Evolutionary conservation across 2,329 filamentous ascomycete species (phyloP), one percentile per base, ranked within the genome.

Genomic region (Colletotrichum sp.): DNA sequence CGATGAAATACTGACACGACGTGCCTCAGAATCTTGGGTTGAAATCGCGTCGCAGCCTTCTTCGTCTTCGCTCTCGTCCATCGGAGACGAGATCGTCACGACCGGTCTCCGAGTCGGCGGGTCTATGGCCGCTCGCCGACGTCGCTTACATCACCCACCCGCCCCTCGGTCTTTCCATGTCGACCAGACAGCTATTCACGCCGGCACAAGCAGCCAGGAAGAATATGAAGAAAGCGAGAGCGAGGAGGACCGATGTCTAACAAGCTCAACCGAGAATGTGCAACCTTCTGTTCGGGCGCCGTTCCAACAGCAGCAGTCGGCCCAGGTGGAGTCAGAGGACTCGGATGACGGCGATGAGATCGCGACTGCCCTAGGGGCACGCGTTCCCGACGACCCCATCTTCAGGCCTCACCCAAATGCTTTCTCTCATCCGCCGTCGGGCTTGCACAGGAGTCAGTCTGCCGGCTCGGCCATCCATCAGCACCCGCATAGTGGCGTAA

Each of bases 181-280:
- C 57, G 81, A 81, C 72, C 85, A 86, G 60, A 85, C 86, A 28
- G 83, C 85, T 34, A 81, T 86, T 48, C 86, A 86, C 27, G 81
- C 84, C 69, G 87, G 86, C 63, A 87, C 89, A 36, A 98, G 95
- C 84, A 98, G 96, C 81, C 95, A 98, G 83, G 96, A 98, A 80
- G 96, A 98, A 86, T 98, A 98, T 81, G 95, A 98, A 39, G 96
- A 98, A 87, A 98, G 94, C 77, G 96, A 98, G 83, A 98, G 91
- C 84, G 96, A 98, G 77, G 95, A 96, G 57, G 96, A 98, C 80
- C 91, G 90, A 16, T 79, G 91, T 13, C 83, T 93, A 81, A 89
- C 89, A 3, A 92, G 90, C 79, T 93, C 91, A 16, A 89, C 87
- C 61, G 91, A 93, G 79, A 88, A 91, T 72, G 81, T 88, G 32